Evolutionary conservation across 2,329 filamentous ascomycete genomes (phyloP).

Genomic region (Monosporascus cannonballus): DNA sequence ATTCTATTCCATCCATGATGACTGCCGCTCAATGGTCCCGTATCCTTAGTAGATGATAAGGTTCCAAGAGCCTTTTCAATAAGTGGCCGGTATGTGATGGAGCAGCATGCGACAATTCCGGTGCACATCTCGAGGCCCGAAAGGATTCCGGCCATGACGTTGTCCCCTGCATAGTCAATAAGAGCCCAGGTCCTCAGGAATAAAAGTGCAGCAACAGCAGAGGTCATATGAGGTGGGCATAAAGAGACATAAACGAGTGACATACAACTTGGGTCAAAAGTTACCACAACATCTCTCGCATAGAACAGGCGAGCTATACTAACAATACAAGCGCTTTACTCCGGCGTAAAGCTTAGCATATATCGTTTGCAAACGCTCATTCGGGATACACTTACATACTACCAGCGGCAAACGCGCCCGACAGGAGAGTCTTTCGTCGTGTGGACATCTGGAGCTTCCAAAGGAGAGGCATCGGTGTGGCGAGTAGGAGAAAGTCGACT

Average conservation of each 20-base stretch:
- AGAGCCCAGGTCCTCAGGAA: not conserved
- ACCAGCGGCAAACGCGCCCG: not conserved
- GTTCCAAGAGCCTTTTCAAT: not conserved
- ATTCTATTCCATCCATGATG: not conserved
- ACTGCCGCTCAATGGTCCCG: not conserved
- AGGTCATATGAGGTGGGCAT: not conserved
- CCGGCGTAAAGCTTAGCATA: not conserved
- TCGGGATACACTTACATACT: not conserved
- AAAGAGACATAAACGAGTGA: not conserved
- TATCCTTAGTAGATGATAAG: not conserved
- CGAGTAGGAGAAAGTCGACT: not conserved
- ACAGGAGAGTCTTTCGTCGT: not conserved
- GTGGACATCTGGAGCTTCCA: not conserved
- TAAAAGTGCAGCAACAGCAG: not conserved
- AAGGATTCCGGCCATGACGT: not conserved
- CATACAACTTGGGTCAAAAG: not conserved
- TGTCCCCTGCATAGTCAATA: not conserved
- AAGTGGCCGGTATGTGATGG: not conserved
- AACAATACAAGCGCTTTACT: not conserved
- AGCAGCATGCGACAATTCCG: not conserved
- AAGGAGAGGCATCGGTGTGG: not conserved
- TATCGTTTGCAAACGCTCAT: too few relatives aligned
- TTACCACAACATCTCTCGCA: not conserved
- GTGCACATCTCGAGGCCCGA: not conserved
- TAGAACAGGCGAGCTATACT: not conserved